These are phyloP conservation scores for Hsuehochloa calcarea DNA, from an alignment of 176 grass and related monocot genomes.

Conservation along the genomic window DNA sequence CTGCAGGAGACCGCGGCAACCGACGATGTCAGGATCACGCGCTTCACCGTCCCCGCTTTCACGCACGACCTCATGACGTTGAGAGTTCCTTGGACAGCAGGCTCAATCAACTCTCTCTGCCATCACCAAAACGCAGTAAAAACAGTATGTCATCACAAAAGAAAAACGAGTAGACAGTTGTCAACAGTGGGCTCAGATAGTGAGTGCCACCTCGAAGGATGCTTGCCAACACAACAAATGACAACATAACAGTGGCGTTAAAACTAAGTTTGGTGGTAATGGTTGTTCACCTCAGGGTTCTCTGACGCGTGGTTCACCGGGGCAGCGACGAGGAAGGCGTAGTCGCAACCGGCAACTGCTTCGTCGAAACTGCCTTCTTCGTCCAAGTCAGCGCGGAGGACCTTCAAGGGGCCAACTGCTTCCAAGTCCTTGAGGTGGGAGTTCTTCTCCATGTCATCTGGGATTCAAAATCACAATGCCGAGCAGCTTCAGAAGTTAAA, in stretches of 20 bases:
- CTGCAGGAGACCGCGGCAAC: neutral
- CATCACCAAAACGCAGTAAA: neutral
- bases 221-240: too few species aligned
- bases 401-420: constrained; percentile 38
- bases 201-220: neutral
- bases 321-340: constrained; percentile 70
- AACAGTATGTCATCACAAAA: too few species aligned
- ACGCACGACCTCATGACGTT: too few species aligned
- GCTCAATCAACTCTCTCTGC: constrained; percentile 57
- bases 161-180: too few species aligned
- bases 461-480: too few species aligned
- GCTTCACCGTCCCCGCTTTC: constrained; percentile 31
- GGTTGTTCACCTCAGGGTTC: constrained; percentile 47
- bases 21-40: constrained; percentile 43
- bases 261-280: too few species aligned
- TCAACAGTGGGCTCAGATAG: too few species aligned
- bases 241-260: too few species aligned
- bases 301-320: constrained; percentile 56
- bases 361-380: constrained; percentile 70
- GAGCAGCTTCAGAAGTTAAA: too few species aligned
- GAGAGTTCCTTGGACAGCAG: constrained; percentile 42
- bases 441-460: constrained; percentile 25
- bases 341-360: constrained; percentile 48
- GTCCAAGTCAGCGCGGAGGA: constrained; percentile 47
- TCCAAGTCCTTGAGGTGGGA: constrained; percentile 58